Conservation (phyloP, 208 protist species). For the Kentomonas sorsogonicus region DNA sequence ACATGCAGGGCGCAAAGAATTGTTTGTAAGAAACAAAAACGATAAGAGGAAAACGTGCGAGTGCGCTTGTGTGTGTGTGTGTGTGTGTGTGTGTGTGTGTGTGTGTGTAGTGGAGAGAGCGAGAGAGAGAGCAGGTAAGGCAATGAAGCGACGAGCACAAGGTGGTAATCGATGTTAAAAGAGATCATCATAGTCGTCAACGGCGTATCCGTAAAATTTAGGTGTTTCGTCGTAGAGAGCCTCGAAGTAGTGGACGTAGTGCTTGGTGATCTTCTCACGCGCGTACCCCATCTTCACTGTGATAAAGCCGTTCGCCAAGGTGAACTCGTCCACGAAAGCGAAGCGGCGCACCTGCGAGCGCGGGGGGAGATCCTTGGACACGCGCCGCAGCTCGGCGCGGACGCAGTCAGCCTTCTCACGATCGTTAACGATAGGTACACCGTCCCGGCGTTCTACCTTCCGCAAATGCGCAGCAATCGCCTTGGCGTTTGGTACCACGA, state of each 20-base stretch:
- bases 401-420: constrained; percentile 88
- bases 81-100: constrained; percentile 7
- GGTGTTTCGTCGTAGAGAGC: constrained; percentile 86
- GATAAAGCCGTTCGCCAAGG: constrained; percentile 85
- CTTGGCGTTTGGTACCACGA: constrained; percentile 81
- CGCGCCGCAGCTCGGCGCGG: constrained; percentile 74
- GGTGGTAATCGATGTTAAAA: constrained; percentile 35
- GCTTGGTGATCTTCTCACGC: constrained; percentile 73
- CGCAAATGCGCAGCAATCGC: constrained; percentile 80
- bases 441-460: constrained; percentile 85
- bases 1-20: too few relatives aligned
- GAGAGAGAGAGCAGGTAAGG: background rate
- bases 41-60: background rate
- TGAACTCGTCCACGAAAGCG: constrained; percentile 88
- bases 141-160: background rate
- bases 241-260: constrained; percentile 89
- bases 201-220: constrained; percentile 89
- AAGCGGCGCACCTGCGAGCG: constrained; percentile 83
- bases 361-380: constrained; percentile 68
- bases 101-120: background rate
- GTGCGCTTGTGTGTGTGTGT: background rate
- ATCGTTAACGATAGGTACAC: constrained; percentile 83
- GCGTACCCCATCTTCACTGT: constrained; percentile 87
- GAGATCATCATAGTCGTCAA: constrained; percentile 90
- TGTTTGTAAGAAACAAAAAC: background rate